Conservation (phyloP, 2,329 filamentous ascomycete species). For the Kalaharituber pfeilii region DNA sequence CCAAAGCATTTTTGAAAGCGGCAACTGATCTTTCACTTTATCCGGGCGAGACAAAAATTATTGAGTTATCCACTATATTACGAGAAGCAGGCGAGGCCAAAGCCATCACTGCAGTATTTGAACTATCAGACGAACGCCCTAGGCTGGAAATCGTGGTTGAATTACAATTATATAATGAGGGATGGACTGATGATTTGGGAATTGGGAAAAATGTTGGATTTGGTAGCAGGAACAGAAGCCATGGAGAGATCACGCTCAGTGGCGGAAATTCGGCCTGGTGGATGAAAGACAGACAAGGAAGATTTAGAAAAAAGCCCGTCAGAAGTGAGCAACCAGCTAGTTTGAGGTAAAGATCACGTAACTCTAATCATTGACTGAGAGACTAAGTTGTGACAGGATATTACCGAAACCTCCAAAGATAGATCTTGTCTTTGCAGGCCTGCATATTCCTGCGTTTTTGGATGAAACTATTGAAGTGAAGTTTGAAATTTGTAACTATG, state of each 20-base stretch:
- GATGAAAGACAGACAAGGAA: slow-evolving; percentile 26
- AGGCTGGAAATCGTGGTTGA: slow-evolving; percentile 47
- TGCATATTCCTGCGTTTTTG: slow-evolving; percentile 41
- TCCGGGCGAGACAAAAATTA: slow-evolving; percentile 50
- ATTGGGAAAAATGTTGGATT: background rate
- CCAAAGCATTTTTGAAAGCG: slow-evolving; percentile 17
- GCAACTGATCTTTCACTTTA: slow-evolving; percentile 42
- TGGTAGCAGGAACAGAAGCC: background rate
- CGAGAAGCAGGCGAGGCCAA: slow-evolving; percentile 66
- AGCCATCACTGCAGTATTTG: slow-evolving; percentile 45
- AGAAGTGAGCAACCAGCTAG: slow-evolving; percentile 30
- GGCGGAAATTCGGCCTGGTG: slow-evolving; percentile 27
- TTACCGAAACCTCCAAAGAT: slow-evolving; percentile 85
- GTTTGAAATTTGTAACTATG: slow-evolving; percentile 60
- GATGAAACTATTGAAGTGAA: slow-evolving; percentile 56
- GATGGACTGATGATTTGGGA: slow-evolving; percentile 24
- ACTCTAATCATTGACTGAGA: background rate
- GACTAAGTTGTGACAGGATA: slow-evolving; percentile 34
- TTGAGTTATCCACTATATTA: slow-evolving; percentile 53
- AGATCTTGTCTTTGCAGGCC: slow-evolving; percentile 47
- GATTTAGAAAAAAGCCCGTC: slow-evolving; percentile 28
- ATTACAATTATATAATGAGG: slow-evolving; percentile 25
- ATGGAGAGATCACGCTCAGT: slow-evolving; percentile 2
- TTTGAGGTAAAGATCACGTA: background rate
- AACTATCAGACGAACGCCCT: slow-evolving; percentile 48